Evolutionary conservation across 192 early-diverging fungal species (phyloP), one percentile per base, ranked within the genome.

Genomic region (Coemansia asiatica): DNA sequence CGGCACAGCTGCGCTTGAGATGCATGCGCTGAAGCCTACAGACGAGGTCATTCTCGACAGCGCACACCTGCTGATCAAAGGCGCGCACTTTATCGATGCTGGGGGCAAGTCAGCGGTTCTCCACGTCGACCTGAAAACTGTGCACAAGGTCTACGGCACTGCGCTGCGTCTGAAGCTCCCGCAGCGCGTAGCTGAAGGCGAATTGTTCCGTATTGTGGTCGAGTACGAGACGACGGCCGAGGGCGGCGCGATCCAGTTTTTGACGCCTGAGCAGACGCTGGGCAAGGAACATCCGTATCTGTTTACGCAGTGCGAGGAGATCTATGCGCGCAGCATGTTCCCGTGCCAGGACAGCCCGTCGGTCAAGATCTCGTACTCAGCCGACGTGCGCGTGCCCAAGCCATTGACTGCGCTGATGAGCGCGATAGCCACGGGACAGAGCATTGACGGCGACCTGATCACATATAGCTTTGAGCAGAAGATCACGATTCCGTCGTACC

Each of bases 301-400:
- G 47, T 98, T 98, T 75, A 93, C 94, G 40, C 97, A 98, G 77
- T 96, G 97, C 83, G 91, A 99, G 79, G 87, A 86, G 23, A 98
- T 99, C 66, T 95, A 98, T 63, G 97, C 95, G 10, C 90, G 97
- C 50, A 90, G 90, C 48, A 69, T 99, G 60, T 67, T 92, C 13
- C 97, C 97, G 23, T 94, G 93, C 72, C 92, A 94, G 84, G 94
- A 95, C 69, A 85, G 90, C 33, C 93, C 93, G 28, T 82, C 85
- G 6, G 84, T 94, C 72, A 98, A 98, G 87, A 72, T 94, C 31
- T 92, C 91, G 50, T 92, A 97, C 74, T 86, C 85, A n/a, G 95
- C 96, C 18, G 80, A 84, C 29, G 85, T 99, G 46, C 83, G 81
- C 18, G 92, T 87, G 9, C 94, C 91, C 16, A 74, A 84, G 25